Base-by-base conservation (phyloP, 1,139 yeast species). In the Nakaseomyces bracarensis region DNA sequence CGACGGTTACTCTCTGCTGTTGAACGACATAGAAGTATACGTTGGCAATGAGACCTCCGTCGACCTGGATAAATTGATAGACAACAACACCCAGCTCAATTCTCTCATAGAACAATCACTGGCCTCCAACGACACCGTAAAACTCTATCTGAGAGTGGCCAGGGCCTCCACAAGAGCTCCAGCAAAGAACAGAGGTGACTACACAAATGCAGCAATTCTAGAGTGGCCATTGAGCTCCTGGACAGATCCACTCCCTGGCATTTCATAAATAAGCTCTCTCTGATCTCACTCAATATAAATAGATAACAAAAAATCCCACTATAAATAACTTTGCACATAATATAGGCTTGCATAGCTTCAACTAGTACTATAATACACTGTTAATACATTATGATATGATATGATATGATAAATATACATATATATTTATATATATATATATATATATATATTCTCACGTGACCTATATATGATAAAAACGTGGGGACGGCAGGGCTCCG, bases 11-110 rank as follows among this genome's bases (percentile, higher is more conserved):
- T 81, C 95, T 1, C 59, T 86, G 35, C 61, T 86, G 39, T 65
- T 87, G 31, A 84, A 87, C 54, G 96, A 87, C 54, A 66, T 86
- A n/a, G 95, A 86, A 58, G 66, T 78, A 30, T 82, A 72, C 54
- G 74, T 79, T 3, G 95, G 85, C 3, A 56, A 62, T 4, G 55
- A 66, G n/a, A 60, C 65, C 1, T 56, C 66, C 1, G 52, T 79
- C 4, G 67, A 73, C 49, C 49, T 79, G 26, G 65, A 60, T 9
- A 49, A 57, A 3, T 46, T 79, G 21, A 52, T 75, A n/a, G 41
- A 48, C 1, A 54, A 53, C 14, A 66, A 74, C 36, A 47, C 56
- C 1, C 59, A 56, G 13, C 58, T 69, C 15, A 48, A 54, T 1
- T 41, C 52, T 6, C 51, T 68, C 47, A 42, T 66, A 2, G 43